phyloP scores from a whole-genome alignment of 768 basidiomycete genomes.

The Boletus rufocinnamomeus region DNA sequence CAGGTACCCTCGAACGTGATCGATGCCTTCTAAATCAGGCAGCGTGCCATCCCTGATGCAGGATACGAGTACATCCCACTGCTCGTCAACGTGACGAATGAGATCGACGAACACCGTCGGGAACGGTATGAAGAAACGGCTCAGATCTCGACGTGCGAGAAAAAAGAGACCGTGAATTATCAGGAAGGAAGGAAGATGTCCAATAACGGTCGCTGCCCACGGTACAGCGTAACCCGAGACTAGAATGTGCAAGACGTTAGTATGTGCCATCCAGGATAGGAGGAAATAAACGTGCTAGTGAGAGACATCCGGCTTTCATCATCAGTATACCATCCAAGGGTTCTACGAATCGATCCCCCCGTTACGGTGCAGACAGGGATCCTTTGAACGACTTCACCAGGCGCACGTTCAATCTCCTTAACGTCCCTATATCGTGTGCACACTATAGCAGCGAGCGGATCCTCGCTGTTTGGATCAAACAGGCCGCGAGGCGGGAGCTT shows the following conservation, averaged over 20 bases:
- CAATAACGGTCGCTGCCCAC: slow-evolving; percentile 18
- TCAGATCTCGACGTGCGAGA: slow-evolving; percentile 9
- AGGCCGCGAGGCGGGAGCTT: neutral
- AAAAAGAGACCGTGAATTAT: slow-evolving; percentile 27
- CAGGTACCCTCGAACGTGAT: slow-evolving; percentile 15
- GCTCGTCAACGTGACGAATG: slow-evolving; percentile 17
- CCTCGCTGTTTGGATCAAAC: neutral
- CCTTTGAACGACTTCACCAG: slow-evolving; percentile 3
- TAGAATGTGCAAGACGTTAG: slow-evolving; percentile 1
- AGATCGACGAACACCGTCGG: slow-evolving; percentile 15
- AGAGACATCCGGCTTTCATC: slow-evolving; percentile 12
- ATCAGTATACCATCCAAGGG: slow-evolving; percentile 12
- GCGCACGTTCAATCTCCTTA: slow-evolving; percentile 9
- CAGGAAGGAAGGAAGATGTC: slow-evolving; percentile 18
- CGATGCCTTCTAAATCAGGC: slow-evolving; percentile 17
- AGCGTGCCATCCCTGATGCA: slow-evolving; percentile 18
- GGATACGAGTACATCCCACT: slow-evolving; percentile 20
- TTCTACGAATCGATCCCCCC: slow-evolving; percentile 2
- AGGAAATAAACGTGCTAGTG: neutral
- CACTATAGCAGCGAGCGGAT: neutral
- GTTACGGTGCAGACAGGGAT: slow-evolving; percentile 11
- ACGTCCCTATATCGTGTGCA: slow-evolving; percentile 5
- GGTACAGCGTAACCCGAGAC: slow-evolving; percentile 17
- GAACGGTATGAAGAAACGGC: slow-evolving; percentile 1
- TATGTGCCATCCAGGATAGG: neutral